Evolutionary conservation across 2,329 filamentous ascomycete species (phyloP).

Genomic region (Diaporthe caulivora): DNA sequence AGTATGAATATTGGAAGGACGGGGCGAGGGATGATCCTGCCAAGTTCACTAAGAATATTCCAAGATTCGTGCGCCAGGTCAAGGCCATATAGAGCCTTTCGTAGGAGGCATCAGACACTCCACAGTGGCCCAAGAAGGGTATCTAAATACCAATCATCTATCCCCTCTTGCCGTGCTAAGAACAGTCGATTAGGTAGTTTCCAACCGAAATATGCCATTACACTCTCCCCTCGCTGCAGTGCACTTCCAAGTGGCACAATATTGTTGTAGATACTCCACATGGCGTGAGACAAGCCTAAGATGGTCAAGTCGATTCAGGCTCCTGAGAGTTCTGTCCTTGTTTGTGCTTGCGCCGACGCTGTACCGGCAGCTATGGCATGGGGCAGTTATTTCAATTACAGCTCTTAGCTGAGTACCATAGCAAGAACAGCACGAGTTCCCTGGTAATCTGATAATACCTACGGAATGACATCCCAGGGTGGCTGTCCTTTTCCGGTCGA

Average conservation of each 20-base stretch:
- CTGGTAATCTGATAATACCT: not conserved
- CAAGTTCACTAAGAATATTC: constrained; percentile 51
- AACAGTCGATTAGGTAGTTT: not conserved
- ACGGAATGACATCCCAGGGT: not conserved
- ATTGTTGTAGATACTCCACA: too few relatives aligned
- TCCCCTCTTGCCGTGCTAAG: not conserved
- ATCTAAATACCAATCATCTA: not conserved
- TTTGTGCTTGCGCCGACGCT: too few relatives aligned
- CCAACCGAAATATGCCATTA: not conserved
- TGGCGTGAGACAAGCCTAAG: too few relatives aligned
- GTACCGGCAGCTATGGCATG: too few relatives aligned
- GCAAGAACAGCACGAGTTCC: too few relatives aligned
- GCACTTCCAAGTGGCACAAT: too few relatives aligned
- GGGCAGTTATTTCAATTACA: not conserved
- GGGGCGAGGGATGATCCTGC: constrained; percentile 57
- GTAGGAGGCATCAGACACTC: not conserved
- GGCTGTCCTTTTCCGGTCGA: too few relatives aligned
- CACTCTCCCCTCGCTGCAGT: not conserved
- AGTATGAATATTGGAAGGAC: constrained; percentile 72
- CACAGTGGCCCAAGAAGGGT: too few relatives aligned
- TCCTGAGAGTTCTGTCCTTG: too few relatives aligned
- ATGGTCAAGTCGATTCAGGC: too few relatives aligned
- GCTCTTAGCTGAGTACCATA: not conserved
- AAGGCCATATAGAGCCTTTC: constrained; percentile 35
- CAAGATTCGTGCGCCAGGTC: constrained; percentile 38